These are phyloP conservation scores for Fusarium chlamydosporum DNA, from an alignment of 2,329 filamentous ascomycete species.

Conservation along the genomic window DNA sequence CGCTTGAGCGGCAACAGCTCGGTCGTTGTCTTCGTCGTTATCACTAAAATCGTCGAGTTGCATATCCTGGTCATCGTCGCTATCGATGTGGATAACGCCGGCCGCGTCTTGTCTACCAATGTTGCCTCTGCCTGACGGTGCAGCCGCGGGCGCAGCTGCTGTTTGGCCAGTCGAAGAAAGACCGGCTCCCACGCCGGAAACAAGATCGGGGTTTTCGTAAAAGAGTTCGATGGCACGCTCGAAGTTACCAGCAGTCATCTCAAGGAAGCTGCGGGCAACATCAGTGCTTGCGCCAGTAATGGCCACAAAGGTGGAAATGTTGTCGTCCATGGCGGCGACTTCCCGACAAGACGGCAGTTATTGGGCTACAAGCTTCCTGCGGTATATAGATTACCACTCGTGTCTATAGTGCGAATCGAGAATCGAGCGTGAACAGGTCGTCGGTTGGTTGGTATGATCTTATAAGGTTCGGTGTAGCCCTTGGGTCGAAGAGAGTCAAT, in stretches of 20 bases:
- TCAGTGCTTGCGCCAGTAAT: conserved; percentile 83
- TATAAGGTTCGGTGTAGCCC: conserved; percentile 41
- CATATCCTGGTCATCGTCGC: conserved; percentile 59
- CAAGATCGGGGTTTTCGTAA: conserved; percentile 86
- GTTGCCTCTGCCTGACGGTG: conserved; percentile 50
- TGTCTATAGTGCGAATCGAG: background rate
- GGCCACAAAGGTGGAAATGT: conserved; percentile 81
- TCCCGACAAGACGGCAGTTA: conserved; percentile 6
- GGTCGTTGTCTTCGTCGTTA: conserved; percentile 58
- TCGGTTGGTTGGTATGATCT: conserved; percentile 15
- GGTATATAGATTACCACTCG: background rate
- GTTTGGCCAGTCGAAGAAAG: conserved; percentile 45
- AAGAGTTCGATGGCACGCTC: conserved; percentile 90
- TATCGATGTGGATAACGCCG: conserved; percentile 72
- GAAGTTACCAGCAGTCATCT: conserved; percentile 85
- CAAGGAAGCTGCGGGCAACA: conserved; percentile 85
- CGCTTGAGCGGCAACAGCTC: conserved; percentile 59
- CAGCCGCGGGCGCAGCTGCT: conserved; percentile 36
- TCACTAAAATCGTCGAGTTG: conserved; percentile 58
- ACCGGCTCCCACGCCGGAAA: conserved; percentile 55
- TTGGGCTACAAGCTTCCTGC: background rate
- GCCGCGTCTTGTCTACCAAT: conserved; percentile 55
- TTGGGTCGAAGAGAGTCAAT: conserved; percentile 31
- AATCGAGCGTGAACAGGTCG: background rate
- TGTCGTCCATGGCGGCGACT: conserved; percentile 72